Base-by-base conservation (phyloP, 2,329 filamentous ascomycete genomes). In the Orbilia quercus region DNA sequence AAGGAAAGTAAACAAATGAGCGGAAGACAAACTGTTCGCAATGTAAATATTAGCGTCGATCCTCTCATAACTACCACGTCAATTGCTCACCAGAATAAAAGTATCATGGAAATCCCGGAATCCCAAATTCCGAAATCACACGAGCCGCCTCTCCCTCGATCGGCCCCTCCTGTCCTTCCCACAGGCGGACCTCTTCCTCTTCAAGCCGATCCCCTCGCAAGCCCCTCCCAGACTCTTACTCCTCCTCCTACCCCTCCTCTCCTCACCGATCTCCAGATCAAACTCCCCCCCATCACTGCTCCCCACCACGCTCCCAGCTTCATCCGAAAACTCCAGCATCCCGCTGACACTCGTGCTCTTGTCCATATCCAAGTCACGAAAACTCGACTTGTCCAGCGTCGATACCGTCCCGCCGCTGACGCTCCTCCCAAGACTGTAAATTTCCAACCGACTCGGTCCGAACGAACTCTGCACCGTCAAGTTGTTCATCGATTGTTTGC, bases 371-470 rank as follows among this genome's bases (percentile, higher is more conserved):
- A 51, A 14, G 25, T 73, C 69, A 9, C 69, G 31, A 34, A 60
- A 73, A 34, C 69, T 73, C n/a, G 51, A 59, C 9, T 50, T 65
- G 38, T 73, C 69, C 1, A 73, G 47, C 14, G 69, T 73, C 5
- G 69, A 73, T 2, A 53, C n/a, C 2, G 69, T 73, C 3, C 69
- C 60, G 7, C 7, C 60, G 31, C 69, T 73, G 18, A 60, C 40
- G n/a, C 47, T 73, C 3, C 69, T 57, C 1, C 44, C 51, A 16
- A 66, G 1, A 1, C 28, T 47, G 22, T 66, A 48, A 28, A 40
- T 28, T 20, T 57, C 51, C 14, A 66, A 20, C 44, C 62, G 23
- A 11, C 44, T 57, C 5, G 53, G 53, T 9, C 63, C 53, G 11
- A 59, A 36, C 1, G 48, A 4, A 7, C 34, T 59, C 20, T 60